Evolutionary conservation across 805 yeast genomes (phyloP).

Genomic region (Candida tammaniensis): DNA sequence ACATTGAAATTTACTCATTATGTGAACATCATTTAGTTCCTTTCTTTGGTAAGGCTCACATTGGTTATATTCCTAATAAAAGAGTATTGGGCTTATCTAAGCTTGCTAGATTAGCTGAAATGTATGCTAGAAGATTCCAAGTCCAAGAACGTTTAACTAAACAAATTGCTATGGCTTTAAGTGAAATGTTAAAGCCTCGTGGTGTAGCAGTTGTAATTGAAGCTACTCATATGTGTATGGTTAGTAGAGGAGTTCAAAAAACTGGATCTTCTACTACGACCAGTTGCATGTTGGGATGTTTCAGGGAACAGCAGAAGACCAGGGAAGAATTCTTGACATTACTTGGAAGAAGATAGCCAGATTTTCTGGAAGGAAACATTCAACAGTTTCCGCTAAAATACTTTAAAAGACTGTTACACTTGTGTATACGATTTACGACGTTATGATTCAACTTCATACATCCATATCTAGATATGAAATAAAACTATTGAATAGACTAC

Average conservation of each 20-base stretch:
- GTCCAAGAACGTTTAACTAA: conserved; percentile 98
- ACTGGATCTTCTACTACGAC: conserved; percentile 92
- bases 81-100: conserved; percentile 90
- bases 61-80: conserved; percentile 95
- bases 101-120: conserved; percentile 92
- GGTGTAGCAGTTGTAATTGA: conserved; percentile 99
- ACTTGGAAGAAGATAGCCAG: conserved; percentile 53
- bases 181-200: conserved; percentile 86
- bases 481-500: conserved; percentile 3
- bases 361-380: conserved; percentile 9
- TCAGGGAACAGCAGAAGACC: conserved; percentile 90
- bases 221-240: conserved; percentile 99
- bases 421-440: conserved; percentile 20
- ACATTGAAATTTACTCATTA: conserved; percentile 85
- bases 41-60: conserved; percentile 93
- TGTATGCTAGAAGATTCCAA: conserved; percentile 93
- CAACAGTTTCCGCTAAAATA: conserved; percentile 13
- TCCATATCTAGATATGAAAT: conserved; percentile 5
- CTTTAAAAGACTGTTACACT: conserved; percentile 4
- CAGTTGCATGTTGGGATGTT: conserved; percentile 96
- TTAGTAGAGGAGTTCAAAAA: conserved; percentile 94
- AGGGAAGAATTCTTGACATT: conserved; percentile 92
- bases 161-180: conserved; percentile 94
- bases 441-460: conserved; percentile 34
- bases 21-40: conserved; percentile 99